These are phyloP conservation scores for Dictyostelium discoideum DNA, from an alignment of 78 protist species.

Conservation along the genomic window DNA sequence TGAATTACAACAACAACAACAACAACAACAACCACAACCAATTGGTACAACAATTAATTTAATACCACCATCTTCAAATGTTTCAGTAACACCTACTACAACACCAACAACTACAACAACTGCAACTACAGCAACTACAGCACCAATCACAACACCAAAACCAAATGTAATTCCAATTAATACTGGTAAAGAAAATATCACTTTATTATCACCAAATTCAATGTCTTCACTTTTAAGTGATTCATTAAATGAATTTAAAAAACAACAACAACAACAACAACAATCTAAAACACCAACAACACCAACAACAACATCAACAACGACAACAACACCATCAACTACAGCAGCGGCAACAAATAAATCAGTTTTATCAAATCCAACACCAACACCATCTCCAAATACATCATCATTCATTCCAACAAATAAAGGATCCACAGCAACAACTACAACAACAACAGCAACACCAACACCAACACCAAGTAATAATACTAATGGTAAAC, in stretches of 20 bases:
- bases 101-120: neutral
- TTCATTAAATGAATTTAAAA: slow-evolving; percentile 1
- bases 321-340: neutral
- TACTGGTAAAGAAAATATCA: neutral
- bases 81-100: neutral
- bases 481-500: neutral
- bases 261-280: neutral
- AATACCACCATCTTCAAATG: neutral
- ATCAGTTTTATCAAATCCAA: neutral
- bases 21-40: neutral
- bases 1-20: neutral
- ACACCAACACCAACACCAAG: neutral
- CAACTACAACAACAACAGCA: neutral
- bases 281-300: neutral
- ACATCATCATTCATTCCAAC: neutral
- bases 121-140: slow-evolving; percentile 18
- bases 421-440: neutral
- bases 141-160: neutral
- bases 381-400: neutral
- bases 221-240: slow-evolving; percentile 13
- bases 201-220: neutral
- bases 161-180: slow-evolving; percentile 12
- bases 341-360: neutral
- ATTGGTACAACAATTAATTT: neutral
- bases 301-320: neutral